Percentiles rank a stretch among this genome's conserved stretches.
These are phyloP conservation scores for Niveomyces coronatus DNA, from an alignment of 2,329 filamentous ascomycete genomes.

Conservation along the genomic window DNA sequence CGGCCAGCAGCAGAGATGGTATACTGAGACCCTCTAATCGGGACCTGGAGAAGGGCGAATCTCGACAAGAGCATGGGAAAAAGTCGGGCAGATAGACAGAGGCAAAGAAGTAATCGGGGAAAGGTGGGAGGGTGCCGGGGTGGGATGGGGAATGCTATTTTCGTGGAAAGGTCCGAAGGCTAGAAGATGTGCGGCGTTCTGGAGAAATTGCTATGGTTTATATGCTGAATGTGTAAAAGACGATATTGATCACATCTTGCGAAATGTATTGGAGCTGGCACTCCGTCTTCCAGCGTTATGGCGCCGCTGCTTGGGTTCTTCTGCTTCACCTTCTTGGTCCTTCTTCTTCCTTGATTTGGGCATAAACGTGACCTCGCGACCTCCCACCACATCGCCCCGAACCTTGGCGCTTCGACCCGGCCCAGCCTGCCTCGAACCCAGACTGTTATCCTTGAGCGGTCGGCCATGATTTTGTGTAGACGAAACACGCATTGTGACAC, in stretches of 20 bases:
- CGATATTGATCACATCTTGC: constrained; percentile 42
- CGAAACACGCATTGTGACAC: constrained; percentile 56
- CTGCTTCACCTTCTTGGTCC: constrained; percentile 28
- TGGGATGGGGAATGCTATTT: no score
- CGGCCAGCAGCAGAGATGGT: constrained; percentile 45
- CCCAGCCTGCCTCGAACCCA: constrained; percentile 47
- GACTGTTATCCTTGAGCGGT: constrained; percentile 42
- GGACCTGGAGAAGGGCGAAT: constrained; percentile 50
- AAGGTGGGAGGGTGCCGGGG: background rate
- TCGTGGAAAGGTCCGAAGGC: no score
- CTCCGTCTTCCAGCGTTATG: constrained; percentile 46
- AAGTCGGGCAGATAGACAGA: background rate
- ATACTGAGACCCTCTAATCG: constrained; percentile 43
- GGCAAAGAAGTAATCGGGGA: background rate
- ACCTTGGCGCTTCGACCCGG: constrained; percentile 34
- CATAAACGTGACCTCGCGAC: constrained; percentile 63
- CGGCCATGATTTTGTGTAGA: constrained; percentile 53
- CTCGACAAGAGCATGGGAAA: constrained; percentile 25
- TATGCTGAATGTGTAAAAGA: no score
- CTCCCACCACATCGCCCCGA: constrained; percentile 44
- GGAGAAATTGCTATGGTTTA: no score
- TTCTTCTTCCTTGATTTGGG: constrained; percentile 49
- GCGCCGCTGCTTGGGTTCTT: constrained; percentile 23
- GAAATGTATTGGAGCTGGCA: constrained; percentile 67
- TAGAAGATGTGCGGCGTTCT: no score